Evolutionary conservation across 495 filamentous ascomycete species (phyloP).

Genomic region (Hypoxylon trugodes): DNA sequence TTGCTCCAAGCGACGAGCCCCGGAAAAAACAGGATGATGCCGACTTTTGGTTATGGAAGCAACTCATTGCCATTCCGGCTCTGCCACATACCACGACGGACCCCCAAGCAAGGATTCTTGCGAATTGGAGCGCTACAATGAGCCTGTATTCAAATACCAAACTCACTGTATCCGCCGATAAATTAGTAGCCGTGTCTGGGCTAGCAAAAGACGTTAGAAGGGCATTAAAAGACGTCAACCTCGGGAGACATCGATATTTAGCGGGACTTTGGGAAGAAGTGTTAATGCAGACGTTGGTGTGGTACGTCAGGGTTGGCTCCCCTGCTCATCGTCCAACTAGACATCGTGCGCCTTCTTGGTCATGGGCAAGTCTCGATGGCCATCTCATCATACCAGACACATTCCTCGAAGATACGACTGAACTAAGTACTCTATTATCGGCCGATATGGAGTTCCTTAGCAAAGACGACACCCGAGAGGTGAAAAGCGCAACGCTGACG

Average conservation of each 20-base stretch:
- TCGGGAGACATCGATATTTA: background rate
- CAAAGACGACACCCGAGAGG: slow-evolving; percentile 4
- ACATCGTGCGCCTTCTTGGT: slow-evolving; percentile 10
- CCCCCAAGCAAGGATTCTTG: background rate
- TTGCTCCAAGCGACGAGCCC: background rate
- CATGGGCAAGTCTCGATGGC: slow-evolving; percentile 15
- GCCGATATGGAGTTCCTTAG: background rate
- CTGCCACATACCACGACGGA: background rate
- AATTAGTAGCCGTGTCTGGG: slow-evolving; percentile 10
- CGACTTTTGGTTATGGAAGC: background rate
- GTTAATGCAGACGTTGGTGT: slow-evolving; percentile 4
- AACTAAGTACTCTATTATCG: background rate
- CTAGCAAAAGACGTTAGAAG: slow-evolving; percentile 11
- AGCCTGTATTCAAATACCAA: slow-evolving; percentile 1
- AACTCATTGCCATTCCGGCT: slow-evolving; percentile 5
- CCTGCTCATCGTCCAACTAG: background rate
- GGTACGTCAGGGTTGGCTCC: slow-evolving; percentile 4
- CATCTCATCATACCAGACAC: background rate
- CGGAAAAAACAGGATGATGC: background rate
- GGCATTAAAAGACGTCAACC: background rate
- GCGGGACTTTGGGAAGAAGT: slow-evolving; percentile 16
- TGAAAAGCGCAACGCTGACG: background rate
- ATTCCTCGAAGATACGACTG: background rate
- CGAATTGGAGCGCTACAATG: background rate
- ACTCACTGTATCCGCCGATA: slow-evolving; percentile 1